phyloP scores from a whole-genome alignment of 768 basidiomycete species.

The Dictyophora rubrovolvata region DNA sequence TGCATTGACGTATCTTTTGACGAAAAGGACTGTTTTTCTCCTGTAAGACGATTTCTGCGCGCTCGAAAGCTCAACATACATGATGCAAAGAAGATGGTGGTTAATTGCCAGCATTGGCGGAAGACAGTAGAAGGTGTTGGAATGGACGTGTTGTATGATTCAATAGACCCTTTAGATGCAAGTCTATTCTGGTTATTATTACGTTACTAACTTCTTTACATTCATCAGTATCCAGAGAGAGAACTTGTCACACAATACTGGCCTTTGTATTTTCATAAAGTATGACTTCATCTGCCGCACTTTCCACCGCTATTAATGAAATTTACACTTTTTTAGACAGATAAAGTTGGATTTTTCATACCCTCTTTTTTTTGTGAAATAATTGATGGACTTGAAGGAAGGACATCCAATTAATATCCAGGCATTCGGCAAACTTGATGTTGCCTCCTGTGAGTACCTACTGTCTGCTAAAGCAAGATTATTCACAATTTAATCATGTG shows the following conservation, averaged over 20 bases:
- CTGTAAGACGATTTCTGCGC: conserved; percentile 59
- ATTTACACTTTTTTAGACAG: conserved; percentile 32
- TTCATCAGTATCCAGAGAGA: conserved; percentile 53
- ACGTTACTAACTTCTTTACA: background rate
- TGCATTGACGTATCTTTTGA: background rate
- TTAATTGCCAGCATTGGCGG: conserved; percentile 62
- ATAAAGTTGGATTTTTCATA: conserved; percentile 36
- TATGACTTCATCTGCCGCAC: conserved; percentile 12
- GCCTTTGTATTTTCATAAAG: conserved; percentile 76
- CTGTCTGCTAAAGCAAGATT: background rate
- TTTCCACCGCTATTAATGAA: background rate
- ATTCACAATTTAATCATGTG: background rate
- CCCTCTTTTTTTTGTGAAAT: background rate
- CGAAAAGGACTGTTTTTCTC: background rate
- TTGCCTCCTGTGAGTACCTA: conserved; percentile 15
- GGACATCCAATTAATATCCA: conserved; percentile 67
- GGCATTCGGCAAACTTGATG: conserved; percentile 48
- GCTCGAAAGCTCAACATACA: conserved; percentile 55
- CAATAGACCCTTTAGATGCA: conserved; percentile 62
- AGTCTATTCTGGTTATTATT: conserved; percentile 16
- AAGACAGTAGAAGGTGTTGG: conserved; percentile 51
- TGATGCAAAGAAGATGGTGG: conserved; percentile 55
- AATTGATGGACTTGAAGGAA: conserved; percentile 28
- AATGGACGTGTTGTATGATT: conserved; percentile 50
- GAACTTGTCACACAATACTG: conserved; percentile 61